Base-by-base conservation (phyloP, 2,329 filamentous ascomycete species). In the Moelleriella libera region DNA sequence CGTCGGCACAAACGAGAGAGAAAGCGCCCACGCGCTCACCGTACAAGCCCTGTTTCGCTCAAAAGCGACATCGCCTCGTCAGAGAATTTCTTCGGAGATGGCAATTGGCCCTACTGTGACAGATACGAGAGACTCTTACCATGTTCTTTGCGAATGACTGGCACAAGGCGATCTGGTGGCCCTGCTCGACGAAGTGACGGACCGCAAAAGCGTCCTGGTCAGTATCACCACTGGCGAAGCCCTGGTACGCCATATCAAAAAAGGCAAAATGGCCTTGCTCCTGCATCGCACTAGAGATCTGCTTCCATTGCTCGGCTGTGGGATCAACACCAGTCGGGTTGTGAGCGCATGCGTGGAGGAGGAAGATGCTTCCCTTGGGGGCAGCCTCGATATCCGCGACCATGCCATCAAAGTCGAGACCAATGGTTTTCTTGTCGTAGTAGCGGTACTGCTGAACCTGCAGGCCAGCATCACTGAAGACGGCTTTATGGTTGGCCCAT, bases 71-170 rank as follows among this genome's bases (percentile, higher is more conserved):
- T 43, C 29, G 14, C 6, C 34, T 2, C 28, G 29, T 28, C 40
- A 41, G 47, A 29, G 5, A 6, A 30, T 29, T 2, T 8, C 3
- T 30, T 30, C 30, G 43, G 40, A 6, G 12, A 11, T 29, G 21
- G 14, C 37, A 12, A 14, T 42, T 29, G 40, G 28, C 4, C 12
- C 28, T 7, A 29, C 32, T 44, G 41, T 11, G 5, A 28, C 30
- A 9, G 11, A 44, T 32, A 12, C 30, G 40, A 11, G 40, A 32
- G 28, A 14, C 30, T 53, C 72, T 56, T 67, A 86, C 83, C 90
- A 98, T 97, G 80, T 98, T 98, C 84, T 97, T 97, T 66, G 90
- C 90, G 68, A 97, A 97, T 47, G 85, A 92, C 74, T 97, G 90
- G 60, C 85, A 83, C 53, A 97, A 80, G 62, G 81, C 82, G 63